Conservation (phyloP, 768 basidiomycete genomes). For the Chalciporus pseudorubinellus region DNA sequence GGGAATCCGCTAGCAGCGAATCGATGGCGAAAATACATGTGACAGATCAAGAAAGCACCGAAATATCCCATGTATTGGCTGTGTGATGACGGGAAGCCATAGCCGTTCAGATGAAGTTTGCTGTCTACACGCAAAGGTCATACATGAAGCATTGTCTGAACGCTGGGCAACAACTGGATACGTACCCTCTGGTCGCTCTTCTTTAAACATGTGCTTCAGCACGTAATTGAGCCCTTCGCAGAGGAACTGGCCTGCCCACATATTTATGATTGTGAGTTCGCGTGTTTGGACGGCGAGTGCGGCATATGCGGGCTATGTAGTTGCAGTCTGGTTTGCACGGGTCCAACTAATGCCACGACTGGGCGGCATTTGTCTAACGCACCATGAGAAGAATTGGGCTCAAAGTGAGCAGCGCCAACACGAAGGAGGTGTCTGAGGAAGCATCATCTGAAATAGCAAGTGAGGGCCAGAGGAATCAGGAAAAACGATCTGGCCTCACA, state of each 20-base stretch:
- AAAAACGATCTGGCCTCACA: slow-evolving; percentile 39
- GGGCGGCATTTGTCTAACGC: slow-evolving; percentile 9
- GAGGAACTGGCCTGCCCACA: slow-evolving; percentile 79
- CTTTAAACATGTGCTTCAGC: slow-evolving; percentile 63
- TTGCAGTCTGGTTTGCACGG: slow-evolving; percentile 5
- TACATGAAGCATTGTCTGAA: background rate
- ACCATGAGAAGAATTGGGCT: slow-evolving; percentile 76
- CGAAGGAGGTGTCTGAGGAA: slow-evolving; percentile 53
- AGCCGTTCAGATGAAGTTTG: slow-evolving; percentile 48
- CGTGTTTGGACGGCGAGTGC: slow-evolving; percentile 71
- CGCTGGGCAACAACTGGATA: background rate
- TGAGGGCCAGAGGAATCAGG: slow-evolving; percentile 1
- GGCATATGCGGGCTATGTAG: slow-evolving; percentile 70
- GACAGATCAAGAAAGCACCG: slow-evolving; percentile 69
- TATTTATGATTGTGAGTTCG: slow-evolving; percentile 74
- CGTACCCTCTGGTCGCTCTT: slow-evolving; percentile 67
- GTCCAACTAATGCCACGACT: background rate
- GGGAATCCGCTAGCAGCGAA: slow-evolving; percentile 53
- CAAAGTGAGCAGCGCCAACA: slow-evolving; percentile 60
- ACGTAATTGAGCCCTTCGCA: slow-evolving; percentile 70
- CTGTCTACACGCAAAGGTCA: slow-evolving; percentile 12
- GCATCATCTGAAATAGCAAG: slow-evolving; percentile 50
- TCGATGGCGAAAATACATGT: slow-evolving; percentile 67
- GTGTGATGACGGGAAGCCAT: slow-evolving; percentile 87
- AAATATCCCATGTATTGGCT: slow-evolving; percentile 93